A percentile compares a stretch with the other conserved stretches of the same genome.
Conservation (phyloP, 2,329 filamentous ascomycete genomes). For the Trichoderma sp. region DNA sequence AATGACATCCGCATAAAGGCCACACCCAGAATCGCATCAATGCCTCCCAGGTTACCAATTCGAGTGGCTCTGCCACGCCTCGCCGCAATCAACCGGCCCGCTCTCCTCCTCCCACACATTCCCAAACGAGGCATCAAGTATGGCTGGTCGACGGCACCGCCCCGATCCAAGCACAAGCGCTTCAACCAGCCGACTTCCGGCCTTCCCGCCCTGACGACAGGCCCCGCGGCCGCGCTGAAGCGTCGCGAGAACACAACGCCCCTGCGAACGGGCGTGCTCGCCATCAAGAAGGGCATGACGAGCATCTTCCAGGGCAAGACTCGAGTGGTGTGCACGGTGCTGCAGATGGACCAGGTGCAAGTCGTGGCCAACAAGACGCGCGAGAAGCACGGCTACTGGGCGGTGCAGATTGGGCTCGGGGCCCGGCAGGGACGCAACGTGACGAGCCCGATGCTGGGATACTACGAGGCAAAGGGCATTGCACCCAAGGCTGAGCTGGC, state of each 20-base stretch:
- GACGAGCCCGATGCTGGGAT: conserved; percentile 78
- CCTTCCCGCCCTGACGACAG: conserved; percentile 54
- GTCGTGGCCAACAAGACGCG: conserved; percentile 84
- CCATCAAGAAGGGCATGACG: conserved; percentile 94
- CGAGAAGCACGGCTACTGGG: conserved; percentile 82
- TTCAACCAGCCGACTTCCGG: conserved; percentile 60
- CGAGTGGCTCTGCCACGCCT: conserved; percentile 43
- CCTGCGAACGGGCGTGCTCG: conserved; percentile 75
- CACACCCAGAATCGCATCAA: conserved; percentile 23
- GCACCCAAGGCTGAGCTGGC: conserved; percentile 78
- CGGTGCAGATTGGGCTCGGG: conserved; percentile 83
- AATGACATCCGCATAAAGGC: not conserved
- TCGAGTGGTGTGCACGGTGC: conserved; percentile 81
- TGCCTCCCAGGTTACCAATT: conserved; percentile 46
- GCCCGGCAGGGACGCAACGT: conserved; percentile 71
- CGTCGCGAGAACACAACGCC: conserved; percentile 58
- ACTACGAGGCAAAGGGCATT: conserved; percentile 78
- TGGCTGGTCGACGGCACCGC: conserved; percentile 58
- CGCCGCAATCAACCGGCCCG: conserved; percentile 27
- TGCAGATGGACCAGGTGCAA: conserved; percentile 90
- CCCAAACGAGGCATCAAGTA: conserved; percentile 51
- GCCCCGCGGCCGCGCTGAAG: conserved; percentile 58
- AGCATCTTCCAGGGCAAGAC: conserved; percentile 77
- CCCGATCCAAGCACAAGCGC: conserved; percentile 51
- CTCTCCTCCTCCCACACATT: conserved; percentile 44